phyloP scores from a whole-genome alignment of 805 yeast species.

The Metschnikowia bowlesiae region DNA sequence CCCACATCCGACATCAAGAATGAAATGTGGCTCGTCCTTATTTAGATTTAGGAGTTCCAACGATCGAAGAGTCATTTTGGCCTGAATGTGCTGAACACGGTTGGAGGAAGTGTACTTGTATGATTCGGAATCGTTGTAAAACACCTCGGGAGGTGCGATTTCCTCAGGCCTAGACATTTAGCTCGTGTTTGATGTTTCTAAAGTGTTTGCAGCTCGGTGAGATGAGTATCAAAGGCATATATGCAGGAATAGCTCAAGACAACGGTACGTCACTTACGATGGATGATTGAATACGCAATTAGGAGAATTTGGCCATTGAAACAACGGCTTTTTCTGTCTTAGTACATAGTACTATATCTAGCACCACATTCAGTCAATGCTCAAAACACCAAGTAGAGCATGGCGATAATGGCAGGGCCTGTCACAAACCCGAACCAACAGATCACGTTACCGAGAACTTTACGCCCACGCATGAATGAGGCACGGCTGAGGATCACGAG shows the following conservation, averaged over 20 bases:
- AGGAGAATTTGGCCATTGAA: too few species aligned
- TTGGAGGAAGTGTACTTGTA: conserved; percentile 86
- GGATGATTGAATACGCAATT: too few species aligned
- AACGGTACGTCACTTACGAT: neutral
- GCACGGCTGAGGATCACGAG: conserved; percentile 62
- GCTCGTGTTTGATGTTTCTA: neutral
- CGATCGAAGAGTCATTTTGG: conserved; percentile 94
- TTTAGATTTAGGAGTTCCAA: conserved; percentile 79
- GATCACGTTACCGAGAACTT: conserved; percentile 67
- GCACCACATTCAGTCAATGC: too few species aligned
- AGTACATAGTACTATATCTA: too few species aligned
- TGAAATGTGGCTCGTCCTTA: conserved; percentile 51
- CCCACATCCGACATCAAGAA: conserved; percentile 95
- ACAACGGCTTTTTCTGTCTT: too few species aligned
- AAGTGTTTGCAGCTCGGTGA: neutral
- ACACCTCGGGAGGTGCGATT: conserved; percentile 93
- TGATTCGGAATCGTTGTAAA: conserved; percentile 88
- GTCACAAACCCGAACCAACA: conserved; percentile 91
- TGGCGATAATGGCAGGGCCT: conserved; percentile 86
- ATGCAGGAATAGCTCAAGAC: neutral
- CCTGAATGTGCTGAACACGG: conserved; percentile 97
- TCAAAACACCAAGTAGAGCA: conserved; percentile 60
- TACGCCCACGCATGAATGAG: conserved; percentile 49
- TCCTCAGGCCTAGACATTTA: conserved; percentile 93
- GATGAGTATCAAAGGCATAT: conserved; percentile 2